phyloP scores from a whole-genome alignment of 148 eudicot genomes.

The Chenopodium formosanum region DNA sequence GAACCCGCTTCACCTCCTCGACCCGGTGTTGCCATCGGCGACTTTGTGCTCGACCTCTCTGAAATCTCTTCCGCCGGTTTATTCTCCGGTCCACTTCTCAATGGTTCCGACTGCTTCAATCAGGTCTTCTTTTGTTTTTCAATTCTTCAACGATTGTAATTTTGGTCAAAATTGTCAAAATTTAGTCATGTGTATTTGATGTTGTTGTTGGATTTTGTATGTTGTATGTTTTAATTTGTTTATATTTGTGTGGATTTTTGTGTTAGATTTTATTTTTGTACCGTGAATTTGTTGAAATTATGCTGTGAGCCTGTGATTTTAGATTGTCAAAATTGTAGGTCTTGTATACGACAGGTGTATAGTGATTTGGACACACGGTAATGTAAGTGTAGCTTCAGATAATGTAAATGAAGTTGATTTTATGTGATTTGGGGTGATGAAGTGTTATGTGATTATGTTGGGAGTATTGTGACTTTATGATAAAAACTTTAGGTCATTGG shows the following conservation, averaged over 20 bases:
- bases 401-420: too few species aligned
- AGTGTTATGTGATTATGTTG: too few species aligned
- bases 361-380: too few species aligned
- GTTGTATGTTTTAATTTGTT: neutral
- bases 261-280: too few species aligned
- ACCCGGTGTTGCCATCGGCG: constrained; percentile 89
- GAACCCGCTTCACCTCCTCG: constrained; percentile 48
- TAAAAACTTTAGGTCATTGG: too few species aligned
- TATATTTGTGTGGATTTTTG: neutral
- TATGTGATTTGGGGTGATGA: too few species aligned
- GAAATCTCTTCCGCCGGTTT: constrained; percentile 52
- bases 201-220: too few species aligned
- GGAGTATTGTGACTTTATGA: too few species aligned
- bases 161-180: neutral
- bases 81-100: constrained; percentile 68
- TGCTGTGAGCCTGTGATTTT: too few species aligned
- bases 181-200: neutral
- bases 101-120: constrained; percentile 68
- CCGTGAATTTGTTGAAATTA: too few species aligned
- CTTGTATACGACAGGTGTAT: neutral
- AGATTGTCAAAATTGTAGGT: neutral
- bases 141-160: too few species aligned
- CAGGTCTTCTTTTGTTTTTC: constrained; percentile 47
- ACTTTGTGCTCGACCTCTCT: constrained; percentile 77
- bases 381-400: neutral